Base-by-base conservation (phyloP, 352 stramenopile genomes). In the Phytophthora podocarpi region DNA sequence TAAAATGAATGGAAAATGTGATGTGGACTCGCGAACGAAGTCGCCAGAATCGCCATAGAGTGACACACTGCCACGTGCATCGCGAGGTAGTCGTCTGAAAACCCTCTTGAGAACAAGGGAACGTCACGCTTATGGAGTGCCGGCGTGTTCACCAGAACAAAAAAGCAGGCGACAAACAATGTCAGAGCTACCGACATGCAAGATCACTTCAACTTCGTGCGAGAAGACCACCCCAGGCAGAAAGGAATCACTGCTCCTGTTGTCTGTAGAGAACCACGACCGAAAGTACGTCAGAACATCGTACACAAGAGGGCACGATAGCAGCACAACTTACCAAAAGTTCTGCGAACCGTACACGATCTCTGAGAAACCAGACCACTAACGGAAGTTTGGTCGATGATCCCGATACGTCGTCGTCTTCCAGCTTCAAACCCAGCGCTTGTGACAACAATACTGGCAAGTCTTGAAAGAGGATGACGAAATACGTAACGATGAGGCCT, bases 1-100 rank as follows among this genome's bases (percentile, higher is more conserved):
- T 82, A 72, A 43, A 86, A 86, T 0, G 76, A 71, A 48, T 86
- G 77, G 45, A 85, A 85, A n/a, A 66, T 73, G 42, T 84, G 74
- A 40, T 84, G 80, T 36, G 85, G 74, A 26, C 69, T 82, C 13
- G 60, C 59, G 21, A 86, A 67, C 0, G 64, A 53, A 11, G 68
- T 76, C 8, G 70, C 64, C 5, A 89, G 49, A 36, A 83, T 80
- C 8, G 72, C 75, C 26, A 89, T 74, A 11, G 68, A 70, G 31
- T 79, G 70, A 12, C 72, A 82, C 4, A 83, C 53, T 9, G 77
- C 81, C 15, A 59, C 20, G n/a, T 80, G 80, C n/a, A 87, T 76
- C 0, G 39, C n/a, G 20, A 87, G 21, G 54, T 85, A 87, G 59
- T 88, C 73, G 5, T 65, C 50, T 37, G 54, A 8, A 46, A 78